Evolutionary conservation across 2,329 filamentous ascomycete genomes (phyloP), one percentile per base, ranked within the genome.

Genomic region (Aspergillus thermomutatus): DNA sequence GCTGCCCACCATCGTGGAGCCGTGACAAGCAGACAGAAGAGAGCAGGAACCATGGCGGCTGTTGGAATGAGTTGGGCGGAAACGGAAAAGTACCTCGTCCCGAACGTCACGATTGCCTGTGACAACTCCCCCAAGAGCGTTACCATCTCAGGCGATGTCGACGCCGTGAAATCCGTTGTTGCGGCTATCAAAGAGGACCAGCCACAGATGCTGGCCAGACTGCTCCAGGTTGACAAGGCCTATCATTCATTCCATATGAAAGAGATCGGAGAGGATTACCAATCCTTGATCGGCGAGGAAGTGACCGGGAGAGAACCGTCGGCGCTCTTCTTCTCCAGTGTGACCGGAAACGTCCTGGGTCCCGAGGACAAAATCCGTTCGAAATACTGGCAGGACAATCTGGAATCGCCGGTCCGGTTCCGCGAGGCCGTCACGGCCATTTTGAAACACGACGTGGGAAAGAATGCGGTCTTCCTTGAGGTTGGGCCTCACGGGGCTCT

Each of bases 401-500:
- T 68, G 2, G 52, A 60, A 27, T 66, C 63, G 0, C 64, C 60
- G 1, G 65, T 68, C 0, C 55, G 54, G 2, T 68, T 68, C 46
- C 8, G 27, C 1, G 50, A 58, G 0, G 62, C 64, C 1, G 34
- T 68, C 4, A 34, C 34, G 1, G 49, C 48, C 3, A 4, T 55
- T 51, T 46, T 67, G 7, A 53, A 55, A 31, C 28, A 31, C 8
- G 45, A 31, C 10, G 28, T 14, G 10, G 11, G 23, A 5, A 34
- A 52, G 3, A 60, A 54, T 43, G 59, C 65, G n/a, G 46, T 68
- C 0, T 54, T 70, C 3, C n/a, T 73, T 3, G 69, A 74, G 53
- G 50, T 72, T 49, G 73, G 75, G 1, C 72, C 75, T 2, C 75
- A 77, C 50, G 64, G 68, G 26, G 68, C 73, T 1, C 64, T 78